Conservation (phyloP, 345 rosid species). For the Eucalyptus sp. region DNA sequence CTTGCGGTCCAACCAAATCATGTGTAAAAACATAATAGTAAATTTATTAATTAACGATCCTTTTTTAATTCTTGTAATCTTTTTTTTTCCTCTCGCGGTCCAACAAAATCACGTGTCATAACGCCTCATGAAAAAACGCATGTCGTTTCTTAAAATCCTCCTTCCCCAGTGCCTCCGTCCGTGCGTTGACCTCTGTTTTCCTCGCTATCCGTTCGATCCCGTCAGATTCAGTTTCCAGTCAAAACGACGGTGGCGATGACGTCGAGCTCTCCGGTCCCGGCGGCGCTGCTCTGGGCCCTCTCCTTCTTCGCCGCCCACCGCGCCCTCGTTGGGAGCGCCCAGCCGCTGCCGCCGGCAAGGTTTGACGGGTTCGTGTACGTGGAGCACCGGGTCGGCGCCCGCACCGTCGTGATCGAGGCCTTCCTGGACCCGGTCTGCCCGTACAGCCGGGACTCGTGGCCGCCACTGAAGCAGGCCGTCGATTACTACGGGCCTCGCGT, state of each 20-base stretch:
- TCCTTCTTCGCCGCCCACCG: not conserved
- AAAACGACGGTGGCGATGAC: not conserved
- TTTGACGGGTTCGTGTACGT: conserved; percentile 33
- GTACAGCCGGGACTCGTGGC: conserved; percentile 82
- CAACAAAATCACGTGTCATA: not conserved
- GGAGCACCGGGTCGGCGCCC: conserved; percentile 5
- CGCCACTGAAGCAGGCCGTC: conserved; percentile 52
- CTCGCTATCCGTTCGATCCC: not conserved
- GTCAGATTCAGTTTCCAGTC: not conserved
- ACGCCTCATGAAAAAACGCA: not conserved
- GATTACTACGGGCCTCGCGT: conserved; percentile 50
- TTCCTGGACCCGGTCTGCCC: conserved; percentile 84
- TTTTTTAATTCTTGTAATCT: not conserved
- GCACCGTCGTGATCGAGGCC: conserved; percentile 55
- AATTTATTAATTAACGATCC: not conserved
- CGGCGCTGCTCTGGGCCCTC: not conserved
- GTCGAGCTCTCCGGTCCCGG: not conserved
- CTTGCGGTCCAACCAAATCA: no score
- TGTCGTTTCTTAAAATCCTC: not conserved
- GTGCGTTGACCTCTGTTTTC: not conserved
- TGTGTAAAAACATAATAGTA: no score
- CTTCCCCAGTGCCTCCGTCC: not conserved
- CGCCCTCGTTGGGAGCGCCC: conserved; percentile 7
- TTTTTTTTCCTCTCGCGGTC: not conserved
- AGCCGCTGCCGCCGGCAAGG: conserved; percentile 34